A percentile compares a stretch with the other conserved stretches of the same genome.
Evolutionary conservation across 2,329 filamentous ascomycete species (phyloP).

Genomic region (Aspergillus costaricaensis): DNA sequence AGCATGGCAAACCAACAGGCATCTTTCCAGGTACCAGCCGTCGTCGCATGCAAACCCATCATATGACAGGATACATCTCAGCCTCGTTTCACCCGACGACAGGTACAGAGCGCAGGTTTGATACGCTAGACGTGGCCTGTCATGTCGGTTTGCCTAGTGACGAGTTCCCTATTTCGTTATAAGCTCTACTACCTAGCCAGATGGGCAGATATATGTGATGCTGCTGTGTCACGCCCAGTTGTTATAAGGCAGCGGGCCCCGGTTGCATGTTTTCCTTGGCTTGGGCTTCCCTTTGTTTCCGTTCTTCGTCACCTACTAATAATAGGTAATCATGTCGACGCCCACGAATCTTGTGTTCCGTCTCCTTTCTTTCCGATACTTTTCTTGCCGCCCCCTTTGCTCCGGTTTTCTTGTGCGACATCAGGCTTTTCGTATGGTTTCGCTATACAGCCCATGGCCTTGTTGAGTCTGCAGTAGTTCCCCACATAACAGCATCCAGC

Average conservation of each 20-base stretch:
- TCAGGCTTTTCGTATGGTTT: not conserved
- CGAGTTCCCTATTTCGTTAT: not conserved
- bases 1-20: not conserved
- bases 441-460: not conserved
- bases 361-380: not conserved
- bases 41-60: constrained; percentile 1
- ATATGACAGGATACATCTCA: not conserved
- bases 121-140: constrained; percentile 2
- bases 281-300: not conserved
- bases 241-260: constrained; percentile 2
- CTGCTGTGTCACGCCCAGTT: constrained; percentile 8
- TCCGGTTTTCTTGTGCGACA: constrained; percentile 2
- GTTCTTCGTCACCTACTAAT: not conserved
- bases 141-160: constrained; percentile 7
- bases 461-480: not conserved
- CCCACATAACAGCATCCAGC: not conserved
- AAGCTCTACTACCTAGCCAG: not conserved
- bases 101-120: not conserved
- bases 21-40: constrained; percentile 2
- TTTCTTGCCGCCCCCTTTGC: not conserved
- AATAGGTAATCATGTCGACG: not conserved
- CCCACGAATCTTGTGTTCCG: not conserved
- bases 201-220: constrained; percentile 1
- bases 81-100: not conserved
- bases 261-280: not conserved